Conservation (phyloP, 805 yeast species). For the Scheffersomyces lignosus region DNA sequence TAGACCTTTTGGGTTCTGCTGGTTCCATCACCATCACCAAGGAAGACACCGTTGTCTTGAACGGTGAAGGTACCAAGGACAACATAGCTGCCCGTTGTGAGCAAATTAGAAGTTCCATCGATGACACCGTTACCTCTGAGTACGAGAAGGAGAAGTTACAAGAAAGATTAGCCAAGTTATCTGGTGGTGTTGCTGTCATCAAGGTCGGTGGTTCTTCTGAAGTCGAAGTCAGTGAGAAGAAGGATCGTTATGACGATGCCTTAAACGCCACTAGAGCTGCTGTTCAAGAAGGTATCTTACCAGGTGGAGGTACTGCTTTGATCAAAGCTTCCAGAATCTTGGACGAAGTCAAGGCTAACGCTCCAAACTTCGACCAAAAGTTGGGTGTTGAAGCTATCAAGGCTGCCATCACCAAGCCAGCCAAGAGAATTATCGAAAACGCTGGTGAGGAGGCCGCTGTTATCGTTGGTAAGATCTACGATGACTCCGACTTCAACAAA, state of each 20-base stretch:
- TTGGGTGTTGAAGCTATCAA: constrained; percentile 92
- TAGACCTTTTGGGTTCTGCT: constrained; percentile 86
- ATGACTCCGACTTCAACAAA: constrained; percentile 69
- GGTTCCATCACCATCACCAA: constrained; percentile 91
- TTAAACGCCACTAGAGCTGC: constrained; percentile 99
- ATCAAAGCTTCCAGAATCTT: constrained; percentile 84
- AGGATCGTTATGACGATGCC: constrained; percentile 98
- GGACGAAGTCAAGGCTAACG: constrained; percentile 64
- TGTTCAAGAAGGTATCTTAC: constrained; percentile 96
- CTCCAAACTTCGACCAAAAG: constrained; percentile 87
- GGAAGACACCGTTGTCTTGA: constrained; percentile 91
- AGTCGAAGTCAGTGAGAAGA: constrained; percentile 98
- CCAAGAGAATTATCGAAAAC: constrained; percentile 90
- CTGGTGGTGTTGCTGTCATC: constrained; percentile 98
- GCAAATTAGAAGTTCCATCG: constrained; percentile 83
- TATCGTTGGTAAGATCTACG: constrained; percentile 83
- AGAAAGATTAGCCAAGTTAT: constrained; percentile 94
- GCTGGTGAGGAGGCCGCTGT: constrained; percentile 99
- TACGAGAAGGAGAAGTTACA: constrained; percentile 96
- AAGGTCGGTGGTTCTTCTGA: constrained; percentile 97
- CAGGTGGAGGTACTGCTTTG: constrained; percentile 99
- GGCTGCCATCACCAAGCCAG: constrained; percentile 93
- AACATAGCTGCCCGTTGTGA: constrained; percentile 83
- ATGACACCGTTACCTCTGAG: constrained; percentile 73
- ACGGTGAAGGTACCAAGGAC: constrained; percentile 88